Evolutionary conservation across 148 eudicot genomes (phyloP).

Genomic region (Agrostemma githago): DNA sequence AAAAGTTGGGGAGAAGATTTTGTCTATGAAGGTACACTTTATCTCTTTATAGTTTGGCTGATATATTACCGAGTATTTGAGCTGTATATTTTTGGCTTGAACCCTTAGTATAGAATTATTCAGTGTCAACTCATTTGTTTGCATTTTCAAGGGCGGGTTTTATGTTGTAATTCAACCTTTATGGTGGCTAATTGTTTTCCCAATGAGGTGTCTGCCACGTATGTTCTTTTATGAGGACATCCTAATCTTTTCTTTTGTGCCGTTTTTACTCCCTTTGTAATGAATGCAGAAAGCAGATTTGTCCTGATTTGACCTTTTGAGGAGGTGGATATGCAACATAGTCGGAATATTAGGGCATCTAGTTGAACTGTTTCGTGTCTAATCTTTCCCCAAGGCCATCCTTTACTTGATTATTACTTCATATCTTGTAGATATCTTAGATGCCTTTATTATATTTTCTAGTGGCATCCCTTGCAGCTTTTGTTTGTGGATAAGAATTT

Average conservation of each 20-base stretch:
- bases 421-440: not conserved
- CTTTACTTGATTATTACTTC: not conserved
- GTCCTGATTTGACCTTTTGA: not conserved
- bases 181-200: not conserved
- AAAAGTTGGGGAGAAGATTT: conserved; percentile 45
- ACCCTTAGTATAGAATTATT: not conserved
- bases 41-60: not conserved
- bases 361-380: not conserved
- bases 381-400: not conserved
- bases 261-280: too few relatives aligned
- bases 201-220: not conserved
- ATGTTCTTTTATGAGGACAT: not conserved
- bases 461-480: not conserved
- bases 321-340: conserved; percentile 1
- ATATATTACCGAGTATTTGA: not conserved
- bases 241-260: not conserved
- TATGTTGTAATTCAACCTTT: not conserved
- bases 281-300: not conserved
- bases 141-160: not conserved
- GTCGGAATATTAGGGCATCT: not conserved
- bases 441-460: not conserved
- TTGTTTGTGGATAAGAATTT: not conserved
- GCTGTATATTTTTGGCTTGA: not conserved
- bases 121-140: not conserved
- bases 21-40: conserved; percentile 54